A percentile compares a stretch with the other conserved stretches of the same genome.
Evolutionary conservation across 768 basidiomycete genomes (phyloP).

Genomic region (Daedalea quercina): DNA sequence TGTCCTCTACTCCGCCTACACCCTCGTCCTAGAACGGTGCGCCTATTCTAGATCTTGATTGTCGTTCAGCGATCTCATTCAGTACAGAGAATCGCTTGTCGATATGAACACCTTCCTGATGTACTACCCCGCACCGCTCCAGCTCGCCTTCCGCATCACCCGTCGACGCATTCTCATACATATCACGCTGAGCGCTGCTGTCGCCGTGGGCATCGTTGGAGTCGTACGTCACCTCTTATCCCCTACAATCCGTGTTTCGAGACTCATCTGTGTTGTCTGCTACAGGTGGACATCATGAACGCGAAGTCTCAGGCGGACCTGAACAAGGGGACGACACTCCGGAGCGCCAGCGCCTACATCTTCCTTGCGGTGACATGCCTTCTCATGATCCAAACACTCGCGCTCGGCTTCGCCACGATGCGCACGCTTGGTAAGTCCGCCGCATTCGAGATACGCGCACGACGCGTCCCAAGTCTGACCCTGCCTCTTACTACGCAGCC

Average conservation of each 20-base stretch:
- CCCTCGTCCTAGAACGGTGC: constrained; percentile 26
- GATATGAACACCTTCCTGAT: neutral
- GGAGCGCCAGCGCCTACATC: constrained; percentile 10
- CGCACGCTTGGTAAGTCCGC: constrained; percentile 1
- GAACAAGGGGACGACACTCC: constrained; percentile 9
- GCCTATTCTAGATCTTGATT: neutral
- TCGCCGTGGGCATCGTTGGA: constrained; percentile 12
- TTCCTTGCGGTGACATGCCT: constrained; percentile 14
- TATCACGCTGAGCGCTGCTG: constrained; percentile 10
- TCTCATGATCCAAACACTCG: constrained; percentile 7
- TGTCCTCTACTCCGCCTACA: constrained; percentile 28
- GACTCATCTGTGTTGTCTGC: neutral
- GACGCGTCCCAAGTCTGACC: neutral
- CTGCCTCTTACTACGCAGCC: neutral
- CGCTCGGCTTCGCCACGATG: constrained; percentile 7
- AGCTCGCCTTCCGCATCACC: constrained; percentile 9
- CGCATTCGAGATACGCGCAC: neutral
- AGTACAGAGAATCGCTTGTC: constrained; percentile 1
- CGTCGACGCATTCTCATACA: constrained; percentile 13
- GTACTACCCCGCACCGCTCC: neutral
- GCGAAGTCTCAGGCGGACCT: neutral
- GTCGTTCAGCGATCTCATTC: neutral
- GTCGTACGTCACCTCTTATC: constrained; percentile 7
- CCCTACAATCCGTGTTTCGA: neutral
- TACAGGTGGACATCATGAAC: neutral